Evolutionary conservation across 805 yeast species (phyloP).

Genomic region (Scheffersomyces lignosus): DNA sequence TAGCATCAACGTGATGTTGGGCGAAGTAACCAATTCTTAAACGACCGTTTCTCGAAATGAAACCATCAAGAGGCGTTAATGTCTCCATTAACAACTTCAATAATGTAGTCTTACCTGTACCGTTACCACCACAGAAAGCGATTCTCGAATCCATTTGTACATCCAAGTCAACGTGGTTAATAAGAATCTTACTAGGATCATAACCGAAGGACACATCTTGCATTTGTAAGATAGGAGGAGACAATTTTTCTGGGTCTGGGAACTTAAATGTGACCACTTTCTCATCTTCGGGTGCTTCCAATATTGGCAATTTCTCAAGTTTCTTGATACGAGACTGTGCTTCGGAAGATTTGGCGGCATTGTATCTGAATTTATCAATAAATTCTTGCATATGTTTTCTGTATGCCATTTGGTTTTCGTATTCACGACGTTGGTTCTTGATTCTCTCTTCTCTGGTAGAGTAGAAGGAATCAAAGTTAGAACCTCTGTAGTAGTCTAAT

Average conservation of each 20-base stretch:
- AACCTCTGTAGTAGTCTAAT: conserved; percentile 91
- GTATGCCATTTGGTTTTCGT: conserved; percentile 95
- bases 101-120: conserved; percentile 97
- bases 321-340: conserved; percentile 98
- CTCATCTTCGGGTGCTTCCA: conserved; percentile 95
- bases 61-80: conserved; percentile 73
- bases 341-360: conserved; percentile 96
- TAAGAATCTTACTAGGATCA: conserved; percentile 57
- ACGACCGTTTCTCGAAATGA: conserved; percentile 77
- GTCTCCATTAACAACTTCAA: conserved; percentile 82
- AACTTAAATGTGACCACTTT: conserved; percentile 80
- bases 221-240: conserved; percentile 92
- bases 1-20: conserved; percentile 97
- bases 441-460: conserved; percentile 93
- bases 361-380: conserved; percentile 94
- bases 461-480: conserved; percentile 91
- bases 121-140: conserved; percentile 98
- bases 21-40: conserved; percentile 95
- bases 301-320: conserved; percentile 86
- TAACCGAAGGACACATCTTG: conserved; percentile 88
- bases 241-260: conserved; percentile 90
- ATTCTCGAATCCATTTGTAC: conserved; percentile 93
- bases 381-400: conserved; percentile 91
- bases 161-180: conserved; percentile 80
- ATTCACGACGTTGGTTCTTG: conserved; percentile 90